Evolutionary conservation across 2,329 filamentous ascomycete species (phyloP), one percentile per base, ranked within the genome.

Genomic region (Phialocephala subalpina): DNA sequence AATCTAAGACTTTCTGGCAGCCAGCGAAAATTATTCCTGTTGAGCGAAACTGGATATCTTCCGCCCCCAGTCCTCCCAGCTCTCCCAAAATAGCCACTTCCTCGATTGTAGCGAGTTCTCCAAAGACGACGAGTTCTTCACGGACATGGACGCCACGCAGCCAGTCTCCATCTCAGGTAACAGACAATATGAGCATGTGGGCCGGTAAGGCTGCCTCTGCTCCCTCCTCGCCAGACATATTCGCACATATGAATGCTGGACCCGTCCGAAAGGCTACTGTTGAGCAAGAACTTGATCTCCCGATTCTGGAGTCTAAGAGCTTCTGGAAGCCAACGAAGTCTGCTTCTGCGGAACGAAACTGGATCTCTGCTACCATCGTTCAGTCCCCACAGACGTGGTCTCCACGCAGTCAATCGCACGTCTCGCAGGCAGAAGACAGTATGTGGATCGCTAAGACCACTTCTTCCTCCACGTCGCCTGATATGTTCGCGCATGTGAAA

Each of bases 401-500:
- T 36, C 40, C 67, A 38, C 25, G 49, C 9, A 20, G 22, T n/a
- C 25, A 42, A 42, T 29, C 59, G 12, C 12, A 52, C 16, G 18
- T 42, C 22, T 35, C 47, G 49, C 38, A 59, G 36, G 29, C 52
- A 4, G 22, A 47, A 18, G 40, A 20, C 5, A 57, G 53, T n/a
- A 63, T 71, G 67, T 71, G 67, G 69, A 63, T 36, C 7, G 35
- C 62, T 3, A 60, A 58, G 12, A 1, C 20, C 12, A 38, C 22
- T 40, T 22, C 52, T 25, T 33, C 42, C 16, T 1, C 25, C 47
- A 33, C 47, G 2, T 53, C 61, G 16, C 47, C 63, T 55, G 70
- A 71, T 40, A 55, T 73, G 22, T 73, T 73, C 27, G 56, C 65
- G 22, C 38, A 70, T 27, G 18, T 69, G 25, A 63, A 67, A 42